Conservation (phyloP, 177 flowering plant genomes). For the Telopea speciosissima region DNA sequence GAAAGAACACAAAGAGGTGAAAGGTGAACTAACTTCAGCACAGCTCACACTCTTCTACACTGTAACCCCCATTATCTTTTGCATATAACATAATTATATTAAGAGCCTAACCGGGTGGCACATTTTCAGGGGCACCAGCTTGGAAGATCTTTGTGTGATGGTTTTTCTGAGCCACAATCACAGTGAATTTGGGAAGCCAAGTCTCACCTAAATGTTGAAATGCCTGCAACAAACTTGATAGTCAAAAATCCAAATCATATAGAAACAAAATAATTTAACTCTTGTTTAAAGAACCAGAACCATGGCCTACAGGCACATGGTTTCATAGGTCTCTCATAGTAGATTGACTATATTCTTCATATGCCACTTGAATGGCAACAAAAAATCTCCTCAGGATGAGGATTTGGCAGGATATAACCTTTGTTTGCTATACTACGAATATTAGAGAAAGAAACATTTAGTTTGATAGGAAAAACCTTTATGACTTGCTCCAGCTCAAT, state of each 20-base stretch:
- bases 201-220: slow-evolving; percentile 54
- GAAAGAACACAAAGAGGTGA: neutral
- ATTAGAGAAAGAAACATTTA: neutral
- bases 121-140: slow-evolving; percentile 51
- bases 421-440: neutral
- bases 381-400: neutral
- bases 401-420: neutral
- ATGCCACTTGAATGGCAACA: neutral
- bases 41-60: neutral
- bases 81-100: too few relatives aligned
- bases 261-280: neutral
- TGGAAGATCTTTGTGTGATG: slow-evolving; percentile 86
- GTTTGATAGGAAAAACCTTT: slow-evolving; percentile 34
- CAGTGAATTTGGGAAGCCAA: slow-evolving; percentile 68
- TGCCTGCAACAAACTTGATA: slow-evolving; percentile 41
- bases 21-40: neutral
- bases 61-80: neutral
- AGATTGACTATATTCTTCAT: neutral
- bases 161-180: slow-evolving; percentile 82
- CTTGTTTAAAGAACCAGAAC: neutral
- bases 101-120: slow-evolving; percentile 69
- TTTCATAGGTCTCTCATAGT: neutral
- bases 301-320: neutral
- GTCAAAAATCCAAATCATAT: neutral
- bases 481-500: slow-evolving; percentile 75